Conservation (phyloP, 140 eudicot species). For the Ambrosia hybrid region DNA sequence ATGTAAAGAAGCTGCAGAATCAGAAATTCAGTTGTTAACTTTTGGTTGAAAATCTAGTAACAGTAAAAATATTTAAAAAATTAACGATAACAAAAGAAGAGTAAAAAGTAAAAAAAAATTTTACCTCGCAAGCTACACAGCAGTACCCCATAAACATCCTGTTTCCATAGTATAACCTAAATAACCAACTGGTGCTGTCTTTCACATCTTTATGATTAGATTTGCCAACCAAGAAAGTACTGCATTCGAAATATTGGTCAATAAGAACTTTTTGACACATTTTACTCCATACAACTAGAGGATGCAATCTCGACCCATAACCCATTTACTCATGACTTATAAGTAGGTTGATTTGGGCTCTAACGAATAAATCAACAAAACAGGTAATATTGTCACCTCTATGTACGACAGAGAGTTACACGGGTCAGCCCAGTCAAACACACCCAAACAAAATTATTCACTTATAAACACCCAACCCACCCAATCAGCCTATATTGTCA, state of each 20-base stretch:
- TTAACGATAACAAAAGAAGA: neutral
- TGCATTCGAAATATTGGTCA: conserved; percentile 40
- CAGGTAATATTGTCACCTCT: no score
- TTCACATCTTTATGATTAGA: conserved; percentile 94
- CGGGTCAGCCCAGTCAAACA: no score
- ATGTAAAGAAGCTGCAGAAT: conserved; percentile 81
- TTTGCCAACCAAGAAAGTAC: conserved; percentile 94
- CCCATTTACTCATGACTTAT: neutral
- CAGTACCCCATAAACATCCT: conserved; percentile 91
- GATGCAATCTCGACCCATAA: neutral
- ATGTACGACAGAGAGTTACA: no score
- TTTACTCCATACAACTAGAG: conserved; percentile 4
- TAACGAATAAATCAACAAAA: neutral
- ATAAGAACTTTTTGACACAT: neutral
- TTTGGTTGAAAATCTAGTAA: neutral
- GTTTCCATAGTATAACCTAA: conserved; percentile 81
- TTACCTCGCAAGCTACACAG: conserved; percentile 95
- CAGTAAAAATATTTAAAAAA: neutral
- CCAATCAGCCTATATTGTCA: neutral
- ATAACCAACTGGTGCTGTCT: conserved; percentile 92
- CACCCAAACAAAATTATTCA: no score
- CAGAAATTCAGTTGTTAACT: conserved; percentile 14
- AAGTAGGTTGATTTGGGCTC: no score
- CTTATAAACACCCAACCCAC: no score
- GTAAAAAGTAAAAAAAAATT: conserved; percentile 3